Percentiles rank a stretch among this genome's conserved stretches.
Evolutionary conservation across 1,139 yeast species (phyloP).

Genomic region (Pichia sp.): DNA sequence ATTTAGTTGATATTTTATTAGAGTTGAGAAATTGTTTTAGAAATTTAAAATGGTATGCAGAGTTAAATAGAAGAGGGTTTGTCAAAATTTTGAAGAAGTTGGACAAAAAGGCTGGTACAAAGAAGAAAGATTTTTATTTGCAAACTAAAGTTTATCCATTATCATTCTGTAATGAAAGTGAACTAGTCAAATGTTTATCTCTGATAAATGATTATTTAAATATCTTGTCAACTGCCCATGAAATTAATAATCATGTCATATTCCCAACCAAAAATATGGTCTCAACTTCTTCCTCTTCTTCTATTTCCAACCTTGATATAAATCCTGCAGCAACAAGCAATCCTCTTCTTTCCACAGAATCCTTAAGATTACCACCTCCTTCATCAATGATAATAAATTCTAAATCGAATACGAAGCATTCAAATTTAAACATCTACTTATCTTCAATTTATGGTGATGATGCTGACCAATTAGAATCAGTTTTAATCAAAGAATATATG

Average conservation of each 20-base stretch:
- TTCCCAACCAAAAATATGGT: no score
- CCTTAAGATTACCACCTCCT: no score
- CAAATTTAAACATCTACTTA: constrained; percentile 29
- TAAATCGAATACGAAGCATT: constrained; percentile 10
- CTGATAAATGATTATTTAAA: constrained; percentile 51
- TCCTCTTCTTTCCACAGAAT: no score
- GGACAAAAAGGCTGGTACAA: constrained; percentile 77
- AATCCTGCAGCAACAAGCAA: no score
- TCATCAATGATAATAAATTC: constrained; percentile 6
- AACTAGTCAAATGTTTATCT: constrained; percentile 48
- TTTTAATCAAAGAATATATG: constrained; percentile 36
- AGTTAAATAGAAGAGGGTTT: constrained; percentile 85
- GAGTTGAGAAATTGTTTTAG: constrained; percentile 76
- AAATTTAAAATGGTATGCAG: constrained; percentile 90
- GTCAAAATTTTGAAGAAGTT: constrained; percentile 83
- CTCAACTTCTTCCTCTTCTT: constrained; percentile 18
- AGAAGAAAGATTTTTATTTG: constrained; percentile 61
- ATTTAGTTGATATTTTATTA: constrained; percentile 64
- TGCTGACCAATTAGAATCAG: constrained; percentile 35
- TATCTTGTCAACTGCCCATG: constrained; percentile 26
- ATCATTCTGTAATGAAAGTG: constrained; percentile 70
- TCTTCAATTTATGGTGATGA: constrained; percentile 41
- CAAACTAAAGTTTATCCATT: constrained; percentile 65
- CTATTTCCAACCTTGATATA: constrained; percentile 23
- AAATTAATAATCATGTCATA: not conserved